phyloP scores from a whole-genome alignment of 192 early-diverging fungal genomes.

The Rhizophagus sp. region DNA sequence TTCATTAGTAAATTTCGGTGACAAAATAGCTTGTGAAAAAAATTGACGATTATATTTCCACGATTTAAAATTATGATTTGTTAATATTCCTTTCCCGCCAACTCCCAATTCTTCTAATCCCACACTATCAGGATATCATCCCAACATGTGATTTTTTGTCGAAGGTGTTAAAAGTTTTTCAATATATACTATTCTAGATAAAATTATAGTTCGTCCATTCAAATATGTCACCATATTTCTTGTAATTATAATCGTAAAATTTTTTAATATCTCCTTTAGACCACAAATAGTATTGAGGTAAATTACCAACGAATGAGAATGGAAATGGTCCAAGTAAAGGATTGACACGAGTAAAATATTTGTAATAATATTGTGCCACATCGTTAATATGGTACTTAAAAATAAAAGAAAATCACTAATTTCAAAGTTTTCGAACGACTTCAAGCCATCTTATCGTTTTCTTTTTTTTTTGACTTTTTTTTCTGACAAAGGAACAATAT shows the following conservation, averaged over 20 bases:
- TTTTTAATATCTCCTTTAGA: too few species aligned
- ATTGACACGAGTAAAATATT: too few species aligned
- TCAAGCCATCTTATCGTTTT: too few species aligned
- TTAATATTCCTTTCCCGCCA: neutral
- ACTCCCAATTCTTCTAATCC: neutral
- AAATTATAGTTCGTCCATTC: neutral
- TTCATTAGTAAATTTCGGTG: neutral
- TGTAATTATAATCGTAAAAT: neutral
- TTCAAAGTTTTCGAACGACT: too few species aligned
- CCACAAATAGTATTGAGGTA: too few species aligned
- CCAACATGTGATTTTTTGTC: neutral
- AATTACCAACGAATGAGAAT: too few species aligned
- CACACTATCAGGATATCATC: neutral
- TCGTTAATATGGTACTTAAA: too few species aligned
- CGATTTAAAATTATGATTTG: neutral
- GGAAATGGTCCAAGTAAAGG: too few species aligned
- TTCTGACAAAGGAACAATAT: too few species aligned
- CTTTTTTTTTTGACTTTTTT: too few species aligned
- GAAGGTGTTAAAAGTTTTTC: slow-evolving; percentile 19
- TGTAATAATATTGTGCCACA: too few species aligned
- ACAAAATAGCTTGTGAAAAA: slow-evolving; percentile 6
- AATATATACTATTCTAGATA: neutral
- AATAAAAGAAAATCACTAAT: too few species aligned
- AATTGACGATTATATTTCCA: slow-evolving; percentile 18
- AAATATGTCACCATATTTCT: slow-evolving; percentile 21